Evolutionary conservation across 2,329 filamentous ascomycete genomes (phyloP).

Genomic region (Neonectria ditissima): DNA sequence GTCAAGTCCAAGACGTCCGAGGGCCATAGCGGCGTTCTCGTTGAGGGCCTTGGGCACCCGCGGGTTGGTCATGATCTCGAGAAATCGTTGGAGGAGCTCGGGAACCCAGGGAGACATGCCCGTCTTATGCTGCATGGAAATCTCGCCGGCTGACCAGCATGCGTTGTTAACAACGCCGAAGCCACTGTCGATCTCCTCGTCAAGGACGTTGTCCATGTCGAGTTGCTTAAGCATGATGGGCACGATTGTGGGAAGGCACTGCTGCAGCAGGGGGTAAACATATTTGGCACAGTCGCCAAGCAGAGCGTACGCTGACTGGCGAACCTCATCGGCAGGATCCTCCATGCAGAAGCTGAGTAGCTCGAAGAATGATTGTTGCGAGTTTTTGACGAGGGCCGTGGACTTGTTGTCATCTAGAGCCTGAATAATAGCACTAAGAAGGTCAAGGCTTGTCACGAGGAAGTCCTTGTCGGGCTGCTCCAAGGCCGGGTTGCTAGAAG

Average conservation of each 20-base stretch:
- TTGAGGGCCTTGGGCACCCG: slow-evolving; percentile 87
- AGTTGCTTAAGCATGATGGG: slow-evolving; percentile 89
- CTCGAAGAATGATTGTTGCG: slow-evolving; percentile 89
- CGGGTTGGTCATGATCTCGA: slow-evolving; percentile 86
- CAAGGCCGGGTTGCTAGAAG: slow-evolving; percentile 73
- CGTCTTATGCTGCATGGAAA: slow-evolving; percentile 81
- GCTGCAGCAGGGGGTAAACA: slow-evolving; percentile 84
- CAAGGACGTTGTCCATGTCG: slow-evolving; percentile 79
- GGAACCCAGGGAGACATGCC: slow-evolving; percentile 83
- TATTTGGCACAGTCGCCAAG: slow-evolving; percentile 96
- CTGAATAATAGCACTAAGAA: slow-evolving; percentile 93
- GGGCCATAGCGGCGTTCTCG: slow-evolving; percentile 93
- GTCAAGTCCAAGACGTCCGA: slow-evolving; percentile 86
- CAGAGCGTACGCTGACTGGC: slow-evolving; percentile 94
- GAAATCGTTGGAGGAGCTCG: slow-evolving; percentile 79
- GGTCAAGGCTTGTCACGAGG: slow-evolving; percentile 91
- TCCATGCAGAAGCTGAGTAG: slow-evolving; percentile 93
- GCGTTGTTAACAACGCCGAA: slow-evolving; percentile 98
- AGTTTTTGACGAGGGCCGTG: slow-evolving; percentile 78
- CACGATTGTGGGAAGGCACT: slow-evolving; percentile 78
- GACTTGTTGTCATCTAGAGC: slow-evolving; percentile 81
- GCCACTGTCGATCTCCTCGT: slow-evolving; percentile 84
- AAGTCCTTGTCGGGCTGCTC: slow-evolving; percentile 97
- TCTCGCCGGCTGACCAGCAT: slow-evolving; percentile 96
- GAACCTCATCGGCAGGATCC: slow-evolving; percentile 89